Percentiles rank a stretch among this genome's conserved stretches.
These are phyloP conservation scores for Picochlorum sp. DNA, from an alignment of 139 green algal genomes.

Conservation along the genomic window DNA sequence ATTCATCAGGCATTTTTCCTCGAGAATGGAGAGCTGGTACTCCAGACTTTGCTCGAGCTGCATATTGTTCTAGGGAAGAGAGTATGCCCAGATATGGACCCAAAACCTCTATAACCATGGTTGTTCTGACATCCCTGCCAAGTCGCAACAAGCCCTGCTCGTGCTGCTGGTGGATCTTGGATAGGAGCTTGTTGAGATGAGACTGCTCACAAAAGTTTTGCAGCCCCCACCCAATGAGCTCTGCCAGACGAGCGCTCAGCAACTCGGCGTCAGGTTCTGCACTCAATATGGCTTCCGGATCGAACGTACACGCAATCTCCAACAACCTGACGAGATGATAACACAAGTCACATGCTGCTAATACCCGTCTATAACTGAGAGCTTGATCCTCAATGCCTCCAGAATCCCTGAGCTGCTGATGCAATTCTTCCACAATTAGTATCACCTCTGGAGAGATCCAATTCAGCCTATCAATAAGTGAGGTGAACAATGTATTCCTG, in stretches of 20 bases:
- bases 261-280: neutral
- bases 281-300: neutral
- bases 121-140: neutral
- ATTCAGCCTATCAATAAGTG: slow-evolving; percentile 77
- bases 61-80: neutral
- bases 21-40: neutral
- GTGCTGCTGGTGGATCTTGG: neutral
- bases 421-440: slow-evolving; percentile 36
- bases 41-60: too few relatives aligned
- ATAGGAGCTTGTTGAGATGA: too few relatives aligned
- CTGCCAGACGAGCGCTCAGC: neutral
- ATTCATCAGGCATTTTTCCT: neutral
- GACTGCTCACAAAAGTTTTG: too few relatives aligned
- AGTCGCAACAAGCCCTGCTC: neutral
- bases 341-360: neutral
- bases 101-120: neutral
- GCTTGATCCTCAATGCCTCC: neutral
- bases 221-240: neutral
- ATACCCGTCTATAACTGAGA: neutral
- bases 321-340: neutral
- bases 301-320: neutral
- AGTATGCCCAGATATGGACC: neutral
- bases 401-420: neutral
- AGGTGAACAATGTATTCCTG: slow-evolving; percentile 65
- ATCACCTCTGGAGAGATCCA: slow-evolving; percentile 77